phyloP scores from a whole-genome alignment of 1,284 basidiomycete genomes.

The Leucoagaricus sp. region DNA sequence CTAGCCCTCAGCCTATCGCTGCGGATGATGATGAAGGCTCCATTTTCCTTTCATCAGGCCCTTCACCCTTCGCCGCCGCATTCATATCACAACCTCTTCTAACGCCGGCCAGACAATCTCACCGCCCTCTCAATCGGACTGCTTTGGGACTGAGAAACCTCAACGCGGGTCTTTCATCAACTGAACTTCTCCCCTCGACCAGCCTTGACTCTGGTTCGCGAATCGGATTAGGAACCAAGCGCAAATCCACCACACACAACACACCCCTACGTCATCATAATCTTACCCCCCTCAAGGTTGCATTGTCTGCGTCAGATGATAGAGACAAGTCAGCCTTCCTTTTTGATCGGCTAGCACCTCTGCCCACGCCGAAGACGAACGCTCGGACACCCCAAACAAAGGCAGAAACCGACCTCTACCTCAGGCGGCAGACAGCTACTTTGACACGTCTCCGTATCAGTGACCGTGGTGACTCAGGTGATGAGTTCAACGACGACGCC shows the following conservation, averaged over 20 bases:
- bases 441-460: slow-evolving; percentile 64
- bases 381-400: slow-evolving; percentile 56
- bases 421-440: slow-evolving; percentile 64
- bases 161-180: slow-evolving; percentile 28
- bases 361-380: slow-evolving; percentile 59
- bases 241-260: slow-evolving; percentile 53
- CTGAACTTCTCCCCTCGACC: slow-evolving; percentile 19
- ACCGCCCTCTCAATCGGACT: slow-evolving; percentile 30
- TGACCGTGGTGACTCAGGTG: slow-evolving; percentile 47
- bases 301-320: slow-evolving; percentile 36
- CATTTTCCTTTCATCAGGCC: slow-evolving; percentile 51
- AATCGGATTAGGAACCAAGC: slow-evolving; percentile 56
- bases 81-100: slow-evolving; percentile 48
- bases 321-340: slow-evolving; percentile 29
- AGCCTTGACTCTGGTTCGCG: slow-evolving; percentile 27
- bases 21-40: slow-evolving; percentile 56
- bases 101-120: slow-evolving; percentile 54
- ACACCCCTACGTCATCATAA: slow-evolving; percentile 49
- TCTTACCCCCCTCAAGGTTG: slow-evolving; percentile 51
- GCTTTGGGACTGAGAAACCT: slow-evolving; percentile 30
- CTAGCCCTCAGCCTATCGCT: slow-evolving; percentile 44
- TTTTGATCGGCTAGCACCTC: slow-evolving; percentile 67
- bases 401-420: slow-evolving; percentile 62
- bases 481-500: slow-evolving; percentile 33
- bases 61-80: slow-evolving; percentile 39